phyloP scores from a whole-genome alignment of 2,329 filamentous ascomycete genomes.

The Colletotrichum graminicola region DNA sequence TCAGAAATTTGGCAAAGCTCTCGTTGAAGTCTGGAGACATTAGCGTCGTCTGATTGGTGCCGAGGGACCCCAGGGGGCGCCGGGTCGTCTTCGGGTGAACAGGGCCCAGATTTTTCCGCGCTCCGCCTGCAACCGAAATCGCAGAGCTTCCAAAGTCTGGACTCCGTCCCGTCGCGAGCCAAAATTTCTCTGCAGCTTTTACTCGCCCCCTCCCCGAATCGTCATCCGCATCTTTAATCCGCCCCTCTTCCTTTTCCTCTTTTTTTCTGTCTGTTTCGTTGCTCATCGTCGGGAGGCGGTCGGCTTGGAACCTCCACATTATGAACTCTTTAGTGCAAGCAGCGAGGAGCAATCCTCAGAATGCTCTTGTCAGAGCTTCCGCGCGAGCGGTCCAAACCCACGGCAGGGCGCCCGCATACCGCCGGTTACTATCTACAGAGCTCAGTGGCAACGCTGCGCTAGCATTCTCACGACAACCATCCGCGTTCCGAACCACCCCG shows the following conservation, averaged over 20 bases:
- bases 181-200: slow-evolving; percentile 54
- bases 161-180: slow-evolving; percentile 41
- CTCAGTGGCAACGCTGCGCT: slow-evolving; percentile 46
- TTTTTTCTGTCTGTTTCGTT: slow-evolving; percentile 31
- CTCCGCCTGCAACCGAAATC: slow-evolving; percentile 54
- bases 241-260: slow-evolving; percentile 43
- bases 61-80: not conserved
- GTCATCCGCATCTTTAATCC: slow-evolving; percentile 42
- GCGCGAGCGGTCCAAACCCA: slow-evolving; percentile 53
- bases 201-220: slow-evolving; percentile 47
- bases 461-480: slow-evolving; percentile 46
- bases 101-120: slow-evolving; percentile 46
- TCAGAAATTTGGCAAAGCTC: slow-evolving; percentile 34
- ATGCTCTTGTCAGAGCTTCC: slow-evolving; percentile 57
- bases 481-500: slow-evolving; percentile 51
- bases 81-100: slow-evolving; percentile 40
- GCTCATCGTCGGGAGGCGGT: slow-evolving; percentile 49
- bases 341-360: slow-evolving; percentile 59
- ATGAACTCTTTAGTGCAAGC: slow-evolving; percentile 61
- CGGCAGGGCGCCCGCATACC: slow-evolving; percentile 62
- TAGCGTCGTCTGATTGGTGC: slow-evolving; percentile 16
- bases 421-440: slow-evolving; percentile 57
- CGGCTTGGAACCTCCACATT: slow-evolving; percentile 44
- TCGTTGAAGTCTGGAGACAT: slow-evolving; percentile 30
- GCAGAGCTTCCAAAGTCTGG: slow-evolving; percentile 46